A percentile compares a stretch with the other conserved stretches of the same genome.
These are phyloP conservation scores for Aspergillus oerlinghausenensis DNA, from an alignment of 2,329 filamentous ascomycete species.

Conservation along the genomic window DNA sequence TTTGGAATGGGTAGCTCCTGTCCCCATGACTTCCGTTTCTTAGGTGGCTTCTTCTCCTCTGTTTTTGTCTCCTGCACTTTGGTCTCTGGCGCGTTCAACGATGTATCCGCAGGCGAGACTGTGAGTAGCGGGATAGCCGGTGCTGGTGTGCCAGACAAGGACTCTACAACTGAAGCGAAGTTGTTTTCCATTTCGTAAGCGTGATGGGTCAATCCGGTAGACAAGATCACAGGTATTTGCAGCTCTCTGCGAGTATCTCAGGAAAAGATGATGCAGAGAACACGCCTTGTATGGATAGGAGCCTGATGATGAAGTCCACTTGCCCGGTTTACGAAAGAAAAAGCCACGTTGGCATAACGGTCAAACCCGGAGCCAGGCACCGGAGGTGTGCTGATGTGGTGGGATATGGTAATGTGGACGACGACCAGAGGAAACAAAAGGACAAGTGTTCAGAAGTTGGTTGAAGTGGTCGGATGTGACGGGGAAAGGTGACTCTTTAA, in stretches of 20 bases:
- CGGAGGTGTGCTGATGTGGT: constrained; percentile 9
- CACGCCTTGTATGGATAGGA: background rate
- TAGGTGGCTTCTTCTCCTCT: constrained; percentile 67
- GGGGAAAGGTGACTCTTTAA: constrained; percentile 29
- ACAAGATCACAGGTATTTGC: background rate
- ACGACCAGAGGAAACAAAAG: constrained; percentile 19
- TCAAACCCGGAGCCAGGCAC: constrained; percentile 23
- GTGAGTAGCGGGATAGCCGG: constrained; percentile 35
- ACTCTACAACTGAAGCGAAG: constrained; percentile 27
- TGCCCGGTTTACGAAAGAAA: constrained; percentile 12
- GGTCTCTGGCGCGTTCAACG: constrained; percentile 25
- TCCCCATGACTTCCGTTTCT: constrained; percentile 98
- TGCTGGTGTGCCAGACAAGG: constrained; percentile 27
- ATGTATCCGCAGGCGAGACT: constrained; percentile 40
- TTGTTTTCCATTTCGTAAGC: constrained; percentile 28
- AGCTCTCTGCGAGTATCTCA: constrained; percentile 7
- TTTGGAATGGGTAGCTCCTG: constrained; percentile 95
- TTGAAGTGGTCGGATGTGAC: constrained; percentile 6
- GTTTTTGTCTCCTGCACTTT: constrained; percentile 22
- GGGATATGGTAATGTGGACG: constrained; percentile 6
- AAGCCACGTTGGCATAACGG: constrained; percentile 38
- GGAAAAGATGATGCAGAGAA: background rate
- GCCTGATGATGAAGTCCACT: constrained; percentile 6
- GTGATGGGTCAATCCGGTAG: background rate
- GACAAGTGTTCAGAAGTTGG: constrained; percentile 31